phyloP scores from a whole-genome alignment of 495 filamentous ascomycete genomes.

The Penicillium cataractarum region DNA sequence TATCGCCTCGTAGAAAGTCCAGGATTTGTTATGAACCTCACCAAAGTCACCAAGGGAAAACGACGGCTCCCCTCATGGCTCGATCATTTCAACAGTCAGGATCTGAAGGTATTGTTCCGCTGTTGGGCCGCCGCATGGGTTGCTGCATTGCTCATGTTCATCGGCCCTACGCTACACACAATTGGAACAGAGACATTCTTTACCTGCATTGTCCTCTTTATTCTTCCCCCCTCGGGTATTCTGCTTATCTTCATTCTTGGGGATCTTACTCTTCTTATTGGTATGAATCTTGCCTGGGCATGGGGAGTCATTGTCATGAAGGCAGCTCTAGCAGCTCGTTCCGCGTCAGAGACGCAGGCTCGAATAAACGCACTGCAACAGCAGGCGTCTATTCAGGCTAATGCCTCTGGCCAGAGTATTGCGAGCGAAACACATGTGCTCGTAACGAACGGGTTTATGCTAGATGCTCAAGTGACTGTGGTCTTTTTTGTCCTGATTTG shows the following conservation, averaged over 20 bases:
- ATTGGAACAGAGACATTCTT: neutral
- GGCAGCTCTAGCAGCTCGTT: slow-evolving; percentile 3
- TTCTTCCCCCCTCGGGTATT: neutral
- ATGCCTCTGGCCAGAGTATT: neutral
- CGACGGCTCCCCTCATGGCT: neutral
- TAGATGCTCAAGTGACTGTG: neutral
- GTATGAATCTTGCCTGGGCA: slow-evolving; percentile 5
- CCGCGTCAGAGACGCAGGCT: slow-evolving; percentile 1
- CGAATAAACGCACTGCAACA: neutral
- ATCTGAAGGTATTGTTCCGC: neutral
- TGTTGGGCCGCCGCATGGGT: neutral
- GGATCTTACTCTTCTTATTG: neutral
- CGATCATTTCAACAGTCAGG: neutral
- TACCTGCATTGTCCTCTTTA: neutral
- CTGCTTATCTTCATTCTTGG: neutral
- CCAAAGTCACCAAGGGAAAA: neutral
- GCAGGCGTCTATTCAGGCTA: neutral
- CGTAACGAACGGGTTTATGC: neutral
- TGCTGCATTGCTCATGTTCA: neutral
- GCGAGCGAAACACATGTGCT: neutral
- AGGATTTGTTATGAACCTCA: neutral
- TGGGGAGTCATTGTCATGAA: slow-evolving; percentile 4
- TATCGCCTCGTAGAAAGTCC: neutral
- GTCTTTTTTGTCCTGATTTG: neutral
- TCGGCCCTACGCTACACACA: neutral